Base-by-base conservation (phyloP, 2,329 filamentous ascomycete species). In the Cordyceps tenuipes region DNA sequence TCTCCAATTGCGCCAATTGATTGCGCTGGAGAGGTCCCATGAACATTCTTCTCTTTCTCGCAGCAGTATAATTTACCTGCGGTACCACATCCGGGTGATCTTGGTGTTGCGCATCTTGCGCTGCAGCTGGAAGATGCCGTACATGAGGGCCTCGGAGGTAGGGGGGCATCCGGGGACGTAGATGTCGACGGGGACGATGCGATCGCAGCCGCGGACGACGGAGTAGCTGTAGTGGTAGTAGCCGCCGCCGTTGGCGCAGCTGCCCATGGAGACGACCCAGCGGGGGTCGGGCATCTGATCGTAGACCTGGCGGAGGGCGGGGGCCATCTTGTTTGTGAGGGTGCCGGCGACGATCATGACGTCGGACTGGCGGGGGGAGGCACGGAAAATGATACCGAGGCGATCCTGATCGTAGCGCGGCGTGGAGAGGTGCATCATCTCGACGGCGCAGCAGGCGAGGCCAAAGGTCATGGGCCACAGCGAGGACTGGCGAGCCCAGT, bases 321-420 rank as follows among this genome's bases (percentile, higher is more conserved):
- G 90, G 1, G 90, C 91, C 91, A 96, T 96, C 80, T 96, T 96
- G 81, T 96, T 96, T 67, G 90, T 95, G 63, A 96, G 82, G 34
- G 91, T 96, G 62, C 91, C 91, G 29, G 91, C 91, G 23, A 96
- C 91, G 68, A 96, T 94, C 90, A 96, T 94, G 65, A 95, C 88
- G 74, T 96, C 91, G 62, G 90, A 89, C 75, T 95, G 90, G 64
- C 90, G 87, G 1, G 90, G 90, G 15, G 89, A 93, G 61, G 90
- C 90, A 67, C 90, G 87, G 83, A 94, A 95, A 72, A 95, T 94
- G 72, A 95, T 94, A 64, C 91, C 90, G 62, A 93, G 80, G 41
- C 91, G 85, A 76, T 95, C 90, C 72, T 94, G 89, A 70, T 95
- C 90, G 82, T 95, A 94, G 41, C 90, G 87, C 15, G 90, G 90